phyloP scores from a whole-genome alignment of 2,329 filamentous ascomycete species.

The Aspergillus quadricinctus region DNA sequence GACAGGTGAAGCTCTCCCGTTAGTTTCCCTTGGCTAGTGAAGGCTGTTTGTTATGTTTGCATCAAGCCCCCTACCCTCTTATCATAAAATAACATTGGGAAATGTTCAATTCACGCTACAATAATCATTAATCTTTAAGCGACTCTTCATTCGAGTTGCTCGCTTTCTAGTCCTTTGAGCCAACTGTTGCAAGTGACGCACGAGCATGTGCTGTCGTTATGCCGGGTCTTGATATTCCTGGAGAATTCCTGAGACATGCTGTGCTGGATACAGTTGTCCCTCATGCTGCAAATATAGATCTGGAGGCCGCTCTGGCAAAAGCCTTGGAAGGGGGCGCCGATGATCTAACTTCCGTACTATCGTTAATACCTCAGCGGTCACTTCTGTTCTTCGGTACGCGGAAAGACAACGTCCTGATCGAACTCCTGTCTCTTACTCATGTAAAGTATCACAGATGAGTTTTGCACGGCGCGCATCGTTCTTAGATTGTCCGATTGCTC shows the following conservation, averaged over 20 bases:
- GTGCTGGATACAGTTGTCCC: constrained; percentile 43
- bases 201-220: constrained; percentile 28
- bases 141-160: background rate
- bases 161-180: background rate
- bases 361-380: constrained; percentile 48
- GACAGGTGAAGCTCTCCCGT: constrained; percentile 18
- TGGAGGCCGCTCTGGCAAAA: constrained; percentile 38
- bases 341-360: constrained; percentile 41
- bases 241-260: constrained; percentile 40
- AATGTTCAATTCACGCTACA: background rate
- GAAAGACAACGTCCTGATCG: constrained; percentile 1
- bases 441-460: constrained; percentile 50
- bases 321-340: constrained; percentile 44
- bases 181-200: background rate
- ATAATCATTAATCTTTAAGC: background rate
- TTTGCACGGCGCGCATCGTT: constrained; percentile 48
- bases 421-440: constrained; percentile 46
- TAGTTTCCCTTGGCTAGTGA: constrained; percentile 1
- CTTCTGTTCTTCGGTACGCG: constrained; percentile 50
- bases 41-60: constrained; percentile 28
- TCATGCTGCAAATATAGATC: constrained; percentile 36
- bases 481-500: constrained; percentile 49
- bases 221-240: constrained; percentile 33
- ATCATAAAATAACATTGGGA: background rate
- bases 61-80: constrained; percentile 8